Evolutionary conservation across 768 basidiomycete genomes (phyloP).

Genomic region (Tricholoma bakamatsutake): DNA sequence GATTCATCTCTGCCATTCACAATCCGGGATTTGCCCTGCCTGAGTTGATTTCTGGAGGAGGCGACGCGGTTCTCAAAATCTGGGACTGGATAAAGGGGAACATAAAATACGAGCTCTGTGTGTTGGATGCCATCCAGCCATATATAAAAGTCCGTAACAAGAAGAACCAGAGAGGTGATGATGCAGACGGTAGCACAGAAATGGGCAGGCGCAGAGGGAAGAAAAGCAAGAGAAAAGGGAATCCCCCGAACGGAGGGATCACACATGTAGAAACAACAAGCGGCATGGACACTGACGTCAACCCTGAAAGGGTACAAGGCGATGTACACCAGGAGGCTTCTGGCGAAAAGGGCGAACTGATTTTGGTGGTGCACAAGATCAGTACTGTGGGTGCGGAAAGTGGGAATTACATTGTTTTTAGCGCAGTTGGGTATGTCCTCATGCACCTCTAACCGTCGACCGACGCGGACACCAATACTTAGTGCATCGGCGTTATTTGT

Average conservation of each 20-base stretch:
- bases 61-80: slow-evolving; percentile 67
- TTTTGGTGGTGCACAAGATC: slow-evolving; percentile 58
- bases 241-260: neutral
- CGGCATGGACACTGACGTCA: neutral
- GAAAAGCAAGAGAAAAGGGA: slow-evolving; percentile 21
- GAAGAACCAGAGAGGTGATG: slow-evolving; percentile 30
- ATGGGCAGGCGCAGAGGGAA: neutral
- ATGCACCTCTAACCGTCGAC: neutral
- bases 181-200: slow-evolving; percentile 22
- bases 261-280: neutral
- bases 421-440: slow-evolving; percentile 60
- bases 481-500: slow-evolving; percentile 70
- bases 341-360: slow-evolving; percentile 23
- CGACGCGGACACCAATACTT: slow-evolving; percentile 4
- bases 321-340: slow-evolving; percentile 3
- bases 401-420: slow-evolving; percentile 51
- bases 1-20: slow-evolving; percentile 81
- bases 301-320: slow-evolving; percentile 7
- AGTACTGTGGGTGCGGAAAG: slow-evolving; percentile 34
- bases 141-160: slow-evolving; percentile 38
- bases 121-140: slow-evolving; percentile 43
- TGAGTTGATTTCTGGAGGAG: slow-evolving; percentile 79
- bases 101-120: slow-evolving; percentile 43
- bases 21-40: slow-evolving; percentile 43
- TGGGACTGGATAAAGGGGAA: slow-evolving; percentile 77